Conservation (phyloP, 1,139 yeast genomes). For the Debaryomyces sp. region DNA sequence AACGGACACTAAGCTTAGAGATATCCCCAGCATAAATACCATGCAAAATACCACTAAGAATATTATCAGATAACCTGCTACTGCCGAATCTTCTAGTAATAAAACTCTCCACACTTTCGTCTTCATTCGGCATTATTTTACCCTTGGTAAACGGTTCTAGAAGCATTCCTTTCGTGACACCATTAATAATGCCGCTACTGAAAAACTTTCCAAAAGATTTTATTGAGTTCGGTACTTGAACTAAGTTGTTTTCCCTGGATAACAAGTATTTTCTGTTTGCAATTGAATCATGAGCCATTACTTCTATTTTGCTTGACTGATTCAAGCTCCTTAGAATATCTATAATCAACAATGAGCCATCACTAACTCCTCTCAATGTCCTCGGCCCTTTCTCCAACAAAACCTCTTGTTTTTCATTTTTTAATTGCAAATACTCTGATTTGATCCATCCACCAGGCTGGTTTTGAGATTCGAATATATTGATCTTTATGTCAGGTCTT, state of each 20-base stretch:
- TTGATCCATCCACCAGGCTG: conserved; percentile 83
- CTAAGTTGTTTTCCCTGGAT: conserved; percentile 37
- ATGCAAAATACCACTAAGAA: conserved; percentile 80
- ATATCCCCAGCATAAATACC: conserved; percentile 94
- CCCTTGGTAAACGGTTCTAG: conserved; percentile 45
- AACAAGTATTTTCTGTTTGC: conserved; percentile 68
- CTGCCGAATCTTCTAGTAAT: conserved; percentile 69
- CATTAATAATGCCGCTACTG: conserved; percentile 39
- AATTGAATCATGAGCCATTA: conserved; percentile 47
- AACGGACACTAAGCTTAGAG: conserved; percentile 61
- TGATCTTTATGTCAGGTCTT: conserved; percentile 71
- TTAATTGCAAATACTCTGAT: conserved; percentile 34
- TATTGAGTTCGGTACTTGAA: conserved; percentile 57
- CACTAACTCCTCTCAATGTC: conserved; percentile 69
- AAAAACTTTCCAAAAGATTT: conserved; percentile 43
- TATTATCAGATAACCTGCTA: conserved; percentile 55
- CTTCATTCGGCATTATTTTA: conserved; percentile 31
- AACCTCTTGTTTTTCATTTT: conserved; percentile 17
- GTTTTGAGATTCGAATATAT: conserved; percentile 56
- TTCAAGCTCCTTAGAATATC: conserved; percentile 57
- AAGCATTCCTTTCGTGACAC: conserved; percentile 35
- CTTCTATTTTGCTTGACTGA: conserved; percentile 45
- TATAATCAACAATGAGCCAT: conserved; percentile 62
- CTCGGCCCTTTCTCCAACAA: conserved; percentile 74
- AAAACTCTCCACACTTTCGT: conserved; percentile 75